A percentile compares a stretch with the other conserved stretches of the same genome.
These are phyloP conservation scores for Dactylella cylindrospora DNA, from an alignment of 2,329 filamentous ascomycete genomes.

Conservation along the genomic window DNA sequence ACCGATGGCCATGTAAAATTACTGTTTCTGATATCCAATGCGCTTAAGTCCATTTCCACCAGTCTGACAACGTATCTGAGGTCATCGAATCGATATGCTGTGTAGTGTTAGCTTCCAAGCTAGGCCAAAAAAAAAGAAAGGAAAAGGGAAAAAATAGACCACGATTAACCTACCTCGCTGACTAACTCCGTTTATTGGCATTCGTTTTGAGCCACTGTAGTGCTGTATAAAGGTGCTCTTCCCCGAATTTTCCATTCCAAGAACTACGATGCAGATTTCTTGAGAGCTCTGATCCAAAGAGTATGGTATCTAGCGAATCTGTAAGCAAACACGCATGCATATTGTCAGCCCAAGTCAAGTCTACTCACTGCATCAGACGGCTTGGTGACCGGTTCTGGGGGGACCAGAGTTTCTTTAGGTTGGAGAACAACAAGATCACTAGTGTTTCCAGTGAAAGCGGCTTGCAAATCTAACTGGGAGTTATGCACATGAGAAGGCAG, in stretches of 20 bases:
- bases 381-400: constrained; percentile 5
- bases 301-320: constrained; percentile 33
- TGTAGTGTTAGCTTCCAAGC: constrained; percentile 7
- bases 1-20: constrained; percentile 57
- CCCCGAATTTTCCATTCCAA: constrained; percentile 67
- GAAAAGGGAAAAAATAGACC: too few species aligned
- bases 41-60: constrained; percentile 67
- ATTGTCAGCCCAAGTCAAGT: background rate
- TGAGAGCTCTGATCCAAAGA: constrained; percentile 42
- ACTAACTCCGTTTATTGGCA: constrained; percentile 42
- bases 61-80: constrained; percentile 57
- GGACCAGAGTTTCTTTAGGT: constrained; percentile 15
- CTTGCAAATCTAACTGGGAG: constrained; percentile 39
- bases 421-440: constrained; percentile 31
- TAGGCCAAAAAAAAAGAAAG: background rate
- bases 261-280: constrained; percentile 60
- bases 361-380: constrained; percentile 28
- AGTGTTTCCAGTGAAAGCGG: constrained; percentile 21
- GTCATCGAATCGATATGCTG: constrained; percentile 36
- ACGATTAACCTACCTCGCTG: constrained; percentile 27
- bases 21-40: constrained; percentile 63
- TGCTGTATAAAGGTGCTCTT: constrained; percentile 70
- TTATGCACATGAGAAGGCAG: constrained; percentile 40
- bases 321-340: background rate
- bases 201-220: constrained; percentile 36